Conservation (phyloP, 164 flowering plant species). For the Umbellularia californica region DNA sequence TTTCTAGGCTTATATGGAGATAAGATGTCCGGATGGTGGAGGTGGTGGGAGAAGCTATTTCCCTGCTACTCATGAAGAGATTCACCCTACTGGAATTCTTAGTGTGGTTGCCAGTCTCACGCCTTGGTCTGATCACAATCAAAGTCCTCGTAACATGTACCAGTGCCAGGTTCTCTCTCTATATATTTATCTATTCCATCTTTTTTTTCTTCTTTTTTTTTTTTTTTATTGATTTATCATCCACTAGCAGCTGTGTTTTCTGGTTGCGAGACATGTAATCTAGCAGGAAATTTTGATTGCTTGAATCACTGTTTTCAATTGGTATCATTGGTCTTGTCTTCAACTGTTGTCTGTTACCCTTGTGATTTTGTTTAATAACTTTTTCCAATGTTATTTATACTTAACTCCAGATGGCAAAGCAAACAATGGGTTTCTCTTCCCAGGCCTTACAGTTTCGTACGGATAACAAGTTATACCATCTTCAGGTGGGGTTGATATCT, state of each 20-base stretch:
- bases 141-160: constrained; percentile 98
- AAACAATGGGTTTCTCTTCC: constrained; percentile 89
- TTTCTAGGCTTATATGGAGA: constrained; percentile 83
- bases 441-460: constrained; percentile 74
- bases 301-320: background rate
- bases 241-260: background rate
- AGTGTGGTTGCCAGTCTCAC: constrained; percentile 95
- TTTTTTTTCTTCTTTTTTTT: background rate
- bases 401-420: constrained; percentile 82
- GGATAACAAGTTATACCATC: constrained; percentile 93
- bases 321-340: background rate
- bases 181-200: background rate
- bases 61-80: constrained; percentile 94
- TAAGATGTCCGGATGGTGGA: constrained; percentile 91
- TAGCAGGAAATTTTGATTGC: background rate
- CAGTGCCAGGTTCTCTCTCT: constrained; percentile 78
- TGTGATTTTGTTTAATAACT: background rate
- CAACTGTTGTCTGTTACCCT: background rate
- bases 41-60: constrained; percentile 61
- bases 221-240: no score
- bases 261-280: background rate
- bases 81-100: constrained; percentile 81
- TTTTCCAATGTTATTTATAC: background rate
- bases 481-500: constrained; percentile 51
- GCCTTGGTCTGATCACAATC: constrained; percentile 98